Conservation (phyloP, 805 yeast genomes). For the Debaryomyces prosopidis region DNA sequence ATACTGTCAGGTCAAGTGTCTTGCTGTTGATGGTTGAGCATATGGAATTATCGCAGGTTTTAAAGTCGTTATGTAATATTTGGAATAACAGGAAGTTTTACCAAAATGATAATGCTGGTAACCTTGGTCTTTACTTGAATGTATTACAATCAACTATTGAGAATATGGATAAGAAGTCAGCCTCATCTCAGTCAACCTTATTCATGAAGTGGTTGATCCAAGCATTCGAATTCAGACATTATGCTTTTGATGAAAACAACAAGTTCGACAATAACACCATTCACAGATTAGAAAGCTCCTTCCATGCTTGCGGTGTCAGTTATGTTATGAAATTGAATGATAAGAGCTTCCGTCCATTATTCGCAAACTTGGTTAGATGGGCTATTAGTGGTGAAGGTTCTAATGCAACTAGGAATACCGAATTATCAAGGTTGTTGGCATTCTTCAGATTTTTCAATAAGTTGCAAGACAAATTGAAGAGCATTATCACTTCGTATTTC, state of each 20-base stretch:
- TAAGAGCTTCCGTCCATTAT: constrained; percentile 88
- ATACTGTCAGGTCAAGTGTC: constrained; percentile 59
- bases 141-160: constrained; percentile 67
- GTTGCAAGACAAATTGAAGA: constrained; percentile 78
- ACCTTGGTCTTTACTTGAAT: constrained; percentile 69
- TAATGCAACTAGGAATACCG: constrained; percentile 42
- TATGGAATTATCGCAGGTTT: constrained; percentile 63
- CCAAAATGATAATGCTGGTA: constrained; percentile 30
- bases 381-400: constrained; percentile 83
- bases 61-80: constrained; percentile 59
- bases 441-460: constrained; percentile 86
- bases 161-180: constrained; percentile 68
- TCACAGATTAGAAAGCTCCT: constrained; percentile 76
- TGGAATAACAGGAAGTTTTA: constrained; percentile 53
- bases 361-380: constrained; percentile 87
- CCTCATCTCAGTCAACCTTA: constrained; percentile 64
- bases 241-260: constrained; percentile 27
- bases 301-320: constrained; percentile 69
- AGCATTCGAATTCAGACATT: constrained; percentile 66
- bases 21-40: constrained; percentile 62
- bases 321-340: constrained; percentile 92
- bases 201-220: constrained; percentile 69
- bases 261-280: constrained; percentile 69
- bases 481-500: constrained; percentile 85
- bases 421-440: constrained; percentile 61